Base-by-base conservation (phyloP, 2,329 filamentous ascomycete species). In the Fusarium sp. region DNA sequence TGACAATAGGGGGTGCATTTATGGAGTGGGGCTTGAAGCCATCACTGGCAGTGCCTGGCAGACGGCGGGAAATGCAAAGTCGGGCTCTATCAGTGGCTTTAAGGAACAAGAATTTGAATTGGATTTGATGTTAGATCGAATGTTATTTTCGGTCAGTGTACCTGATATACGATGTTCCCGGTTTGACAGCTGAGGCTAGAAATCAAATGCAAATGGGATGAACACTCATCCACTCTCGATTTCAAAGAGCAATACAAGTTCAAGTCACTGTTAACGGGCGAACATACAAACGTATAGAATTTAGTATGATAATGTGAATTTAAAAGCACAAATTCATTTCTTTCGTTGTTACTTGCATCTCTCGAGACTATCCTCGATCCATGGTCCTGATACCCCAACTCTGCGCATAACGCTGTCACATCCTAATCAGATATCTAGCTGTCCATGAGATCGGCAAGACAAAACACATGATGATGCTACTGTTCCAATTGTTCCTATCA, bases 381-480 rank as follows among this genome's bases (percentile, higher is more conserved):
- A 60, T 29, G 60, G 51, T 51, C 49, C 55, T 73, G 42, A 48
- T 68, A 69, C 70, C 57, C 59, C 51, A 66, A 64, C 70, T 60
- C 49, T 44, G 27, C 33, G 55, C 38, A 62, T 57, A 51, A 51
- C 37, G 49, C 44, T 59, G 35, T 54, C 51, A 68, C 63, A 73
- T 44, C 58, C 42, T 63, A 35, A 73, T 60, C 55, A 71, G 66
- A 68, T 73, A 73, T 68, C 52, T 73, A 72, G 56, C 44, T 52
- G 35, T 60, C 18, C 46, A 56, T 54, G 62, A 69, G 41, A 62
- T 73, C n/a, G 42, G 56, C 41, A 54, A 33, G 39, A 60, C 33
- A 51, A 46, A 52, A 44, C 7, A n/a, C 23, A 31, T 21, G 48
- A 46, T 54, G 54, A 21, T 46, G 6, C n/a, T 42, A 19, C 15